These are phyloP conservation scores for Colletotrichum liriopes DNA, from an alignment of 2,329 filamentous ascomycete species.

Conservation along the genomic window DNA sequence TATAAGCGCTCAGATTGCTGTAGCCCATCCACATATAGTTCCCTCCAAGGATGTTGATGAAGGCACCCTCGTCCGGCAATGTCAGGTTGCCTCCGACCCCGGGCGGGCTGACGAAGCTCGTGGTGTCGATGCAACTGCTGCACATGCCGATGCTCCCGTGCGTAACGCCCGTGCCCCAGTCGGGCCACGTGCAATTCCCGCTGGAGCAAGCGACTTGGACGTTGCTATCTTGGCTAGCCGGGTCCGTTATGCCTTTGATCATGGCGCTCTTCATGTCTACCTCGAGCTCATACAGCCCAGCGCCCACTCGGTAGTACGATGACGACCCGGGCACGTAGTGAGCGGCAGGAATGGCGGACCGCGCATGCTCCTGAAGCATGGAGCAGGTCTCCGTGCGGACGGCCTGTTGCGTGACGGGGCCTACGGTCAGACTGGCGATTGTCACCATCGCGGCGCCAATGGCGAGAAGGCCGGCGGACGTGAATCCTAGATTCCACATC, in stretches of 20 bases:
- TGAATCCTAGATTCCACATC: conserved; percentile 32
- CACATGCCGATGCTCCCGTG: conserved; percentile 36
- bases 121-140: conserved; percentile 36
- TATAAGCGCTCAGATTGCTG: conserved; percentile 33
- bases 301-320: conserved; percentile 44
- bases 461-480: conserved; percentile 40
- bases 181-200: conserved; percentile 36
- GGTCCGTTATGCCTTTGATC: conserved; percentile 49
- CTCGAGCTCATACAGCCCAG: conserved; percentile 46
- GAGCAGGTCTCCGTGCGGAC: conserved; percentile 45
- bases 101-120: conserved; percentile 28
- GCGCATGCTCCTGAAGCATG: background rate
- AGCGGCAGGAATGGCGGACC: conserved; percentile 15
- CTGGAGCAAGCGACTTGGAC: conserved; percentile 23
- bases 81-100: conserved; percentile 14
- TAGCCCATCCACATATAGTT: conserved; percentile 38
- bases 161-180: conserved; percentile 34
- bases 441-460: conserved; percentile 46
- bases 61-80: conserved; percentile 16
- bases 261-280: conserved; percentile 52
- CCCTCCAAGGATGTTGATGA: conserved; percentile 20
- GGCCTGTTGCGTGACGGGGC: conserved; percentile 52
- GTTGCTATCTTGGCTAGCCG: conserved; percentile 44
- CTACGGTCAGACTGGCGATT: conserved; percentile 49
- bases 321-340: conserved; percentile 42